Evolutionary conservation across 1,139 yeast species (phyloP).

Genomic region (Candida tunisiensis): DNA sequence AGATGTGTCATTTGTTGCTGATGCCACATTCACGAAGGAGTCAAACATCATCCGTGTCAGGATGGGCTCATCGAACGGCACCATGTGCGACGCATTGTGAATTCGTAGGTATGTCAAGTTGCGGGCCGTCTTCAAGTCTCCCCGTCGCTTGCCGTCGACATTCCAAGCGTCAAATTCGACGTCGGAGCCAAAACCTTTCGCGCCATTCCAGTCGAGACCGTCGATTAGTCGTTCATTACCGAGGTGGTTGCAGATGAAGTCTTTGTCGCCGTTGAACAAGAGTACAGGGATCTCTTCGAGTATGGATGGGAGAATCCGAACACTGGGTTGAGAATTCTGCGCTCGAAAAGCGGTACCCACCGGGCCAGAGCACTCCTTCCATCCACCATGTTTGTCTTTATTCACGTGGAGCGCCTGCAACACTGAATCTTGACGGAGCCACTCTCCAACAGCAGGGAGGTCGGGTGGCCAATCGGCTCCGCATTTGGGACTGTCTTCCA

Average conservation of each 20-base stretch:
- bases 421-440: slow-evolving; percentile 39
- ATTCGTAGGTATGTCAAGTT: slow-evolving; percentile 67
- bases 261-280: slow-evolving; percentile 78
- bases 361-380: slow-evolving; percentile 62
- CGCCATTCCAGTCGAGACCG: slow-evolving; percentile 52
- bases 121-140: slow-evolving; percentile 28
- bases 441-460: slow-evolving; percentile 38
- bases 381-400: slow-evolving; percentile 19
- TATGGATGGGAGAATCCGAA: slow-evolving; percentile 47
- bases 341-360: slow-evolving; percentile 42
- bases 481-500: slow-evolving; percentile 68
- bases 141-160: slow-evolving; percentile 13
- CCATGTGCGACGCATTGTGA: slow-evolving; percentile 82
- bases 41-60: slow-evolving; percentile 19
- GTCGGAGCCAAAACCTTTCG: slow-evolving; percentile 32
- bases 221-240: slow-evolving; percentile 59
- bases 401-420: slow-evolving; percentile 30
- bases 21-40: slow-evolving; percentile 13
- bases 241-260: slow-evolving; percentile 68
- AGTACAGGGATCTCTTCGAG: slow-evolving; percentile 45
- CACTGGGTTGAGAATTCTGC: slow-evolving; percentile 38
- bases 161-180: slow-evolving; percentile 9
- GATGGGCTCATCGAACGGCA: slow-evolving; percentile 63
- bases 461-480: slow-evolving; percentile 94
- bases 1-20: no score